These are phyloP conservation scores for Xylariaceae sp. DNA, from an alignment of 2,329 filamentous ascomycete genomes.

Conservation along the genomic window DNA sequence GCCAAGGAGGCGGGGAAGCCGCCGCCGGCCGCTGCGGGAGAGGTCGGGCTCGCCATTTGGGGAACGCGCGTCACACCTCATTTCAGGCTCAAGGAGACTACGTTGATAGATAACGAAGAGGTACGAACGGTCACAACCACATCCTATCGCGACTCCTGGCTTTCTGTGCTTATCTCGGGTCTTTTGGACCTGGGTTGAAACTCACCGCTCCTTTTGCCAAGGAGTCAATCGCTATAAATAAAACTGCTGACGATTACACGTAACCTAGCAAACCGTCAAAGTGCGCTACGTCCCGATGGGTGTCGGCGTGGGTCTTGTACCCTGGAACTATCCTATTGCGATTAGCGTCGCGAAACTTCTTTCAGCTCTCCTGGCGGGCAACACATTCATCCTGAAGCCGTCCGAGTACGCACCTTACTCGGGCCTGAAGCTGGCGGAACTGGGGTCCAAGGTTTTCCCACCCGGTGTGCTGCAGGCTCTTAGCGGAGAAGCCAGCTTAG, in stretches of 20 bases:
- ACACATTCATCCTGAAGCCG: slow-evolving; percentile 51
- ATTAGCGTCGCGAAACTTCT: slow-evolving; percentile 49
- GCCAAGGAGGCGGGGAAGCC: slow-evolving; percentile 18
- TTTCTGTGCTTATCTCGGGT: not conserved
- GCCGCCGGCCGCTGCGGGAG: slow-evolving; percentile 4
- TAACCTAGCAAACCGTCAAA: slow-evolving; percentile 24
- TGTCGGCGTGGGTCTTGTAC: slow-evolving; percentile 43
- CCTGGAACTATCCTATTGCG: slow-evolving; percentile 54
- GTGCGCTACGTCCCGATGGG: slow-evolving; percentile 37
- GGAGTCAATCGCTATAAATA: too few relatives aligned
- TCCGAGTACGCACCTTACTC: slow-evolving; percentile 44
- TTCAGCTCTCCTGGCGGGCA: slow-evolving; percentile 51
- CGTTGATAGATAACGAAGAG: slow-evolving; percentile 10
- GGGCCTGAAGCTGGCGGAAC: slow-evolving; percentile 53
- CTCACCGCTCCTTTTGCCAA: too few relatives aligned
- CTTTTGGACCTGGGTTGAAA: too few relatives aligned
- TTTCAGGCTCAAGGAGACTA: slow-evolving; percentile 21
- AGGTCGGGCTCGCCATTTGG: not conserved
- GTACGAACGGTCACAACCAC: too few relatives aligned
- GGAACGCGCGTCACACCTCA: not conserved
- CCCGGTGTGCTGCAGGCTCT: slow-evolving; percentile 57
- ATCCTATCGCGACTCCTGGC: not conserved
- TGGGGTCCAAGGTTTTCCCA: slow-evolving; percentile 52
- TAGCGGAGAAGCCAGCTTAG: slow-evolving; percentile 55
- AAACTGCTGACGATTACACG: not conserved